A percentile compares a stretch with the other conserved stretches of the same genome.
Conservation (phyloP, 164 flowering plant genomes). For the Annona cherimola region DNA sequence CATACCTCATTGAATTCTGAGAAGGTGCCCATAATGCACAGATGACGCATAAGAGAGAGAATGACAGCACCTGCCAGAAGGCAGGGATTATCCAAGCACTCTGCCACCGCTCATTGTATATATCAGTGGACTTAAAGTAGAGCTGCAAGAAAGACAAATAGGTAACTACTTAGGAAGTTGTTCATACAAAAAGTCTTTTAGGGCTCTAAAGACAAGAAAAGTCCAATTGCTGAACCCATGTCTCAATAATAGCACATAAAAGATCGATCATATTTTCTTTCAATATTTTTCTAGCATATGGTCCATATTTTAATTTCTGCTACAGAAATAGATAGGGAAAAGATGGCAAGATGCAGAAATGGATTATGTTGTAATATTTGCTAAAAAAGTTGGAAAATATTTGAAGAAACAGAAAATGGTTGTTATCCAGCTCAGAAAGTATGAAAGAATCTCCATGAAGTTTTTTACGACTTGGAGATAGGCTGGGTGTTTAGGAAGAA, state of each 20-base stretch:
- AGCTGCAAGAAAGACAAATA: constrained; percentile 44
- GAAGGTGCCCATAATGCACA: constrained; percentile 98
- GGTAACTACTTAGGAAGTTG: neutral
- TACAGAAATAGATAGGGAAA: neutral
- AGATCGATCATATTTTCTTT: too few species aligned
- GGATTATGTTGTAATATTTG: neutral
- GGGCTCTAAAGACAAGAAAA: neutral
- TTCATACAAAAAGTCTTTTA: neutral
- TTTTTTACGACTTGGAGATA: too few species aligned
- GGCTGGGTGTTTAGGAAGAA: too few species aligned
- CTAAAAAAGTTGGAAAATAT: neutral
- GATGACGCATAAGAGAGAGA: constrained; percentile 81
- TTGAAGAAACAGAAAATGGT: too few species aligned
- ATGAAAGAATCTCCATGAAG: too few species aligned
- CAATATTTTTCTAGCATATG: neutral
- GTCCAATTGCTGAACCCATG: neutral
- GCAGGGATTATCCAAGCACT: constrained; percentile 97
- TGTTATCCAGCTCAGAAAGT: too few species aligned
- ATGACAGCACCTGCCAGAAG: constrained; percentile 91
- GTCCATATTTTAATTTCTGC: neutral
- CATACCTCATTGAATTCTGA: constrained; percentile 79
- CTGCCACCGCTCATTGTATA: constrained; percentile 90
- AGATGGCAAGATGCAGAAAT: neutral
- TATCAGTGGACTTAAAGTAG: constrained; percentile 81
- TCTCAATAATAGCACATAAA: too few species aligned